Evolutionary conservation across 768 basidiomycete species (phyloP).

Genomic region (Amanita jacksonii): DNA sequence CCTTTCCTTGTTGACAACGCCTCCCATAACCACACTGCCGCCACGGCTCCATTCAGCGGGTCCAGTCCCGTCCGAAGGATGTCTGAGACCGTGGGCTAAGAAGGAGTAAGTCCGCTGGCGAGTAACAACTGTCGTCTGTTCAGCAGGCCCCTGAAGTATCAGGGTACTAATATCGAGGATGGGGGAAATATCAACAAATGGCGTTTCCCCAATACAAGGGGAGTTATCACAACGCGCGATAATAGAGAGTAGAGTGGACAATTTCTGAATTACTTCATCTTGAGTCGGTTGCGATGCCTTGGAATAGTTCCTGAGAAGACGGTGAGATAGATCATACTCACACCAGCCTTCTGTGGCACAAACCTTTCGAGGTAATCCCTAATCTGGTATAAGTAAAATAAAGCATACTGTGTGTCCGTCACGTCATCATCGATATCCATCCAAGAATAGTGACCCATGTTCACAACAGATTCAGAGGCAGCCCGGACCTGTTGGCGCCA

Average conservation of each 20-base stretch:
- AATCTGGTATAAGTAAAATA: constrained; percentile 38
- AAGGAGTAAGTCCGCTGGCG: constrained; percentile 33
- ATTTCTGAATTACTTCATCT: constrained; percentile 19
- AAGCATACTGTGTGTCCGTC: constrained; percentile 30
- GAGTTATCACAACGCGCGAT: constrained; percentile 25
- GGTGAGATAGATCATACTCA: background rate
- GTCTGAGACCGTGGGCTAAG: constrained; percentile 31
- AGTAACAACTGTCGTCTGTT: constrained; percentile 37
- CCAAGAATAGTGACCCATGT: constrained; percentile 40
- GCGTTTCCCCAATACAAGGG: constrained; percentile 19
- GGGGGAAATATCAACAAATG: constrained; percentile 20
- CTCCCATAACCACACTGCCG: constrained; percentile 32
- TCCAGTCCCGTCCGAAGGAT: constrained; percentile 26
- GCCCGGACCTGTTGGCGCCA: constrained; percentile 27
- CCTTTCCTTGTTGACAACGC: constrained; percentile 45
- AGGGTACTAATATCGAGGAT: constrained; percentile 26
- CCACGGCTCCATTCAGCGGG: constrained; percentile 22
- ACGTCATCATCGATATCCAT: constrained; percentile 43
- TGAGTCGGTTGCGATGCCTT: constrained; percentile 22
- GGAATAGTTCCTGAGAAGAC: constrained; percentile 22
- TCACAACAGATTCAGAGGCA: constrained; percentile 29
- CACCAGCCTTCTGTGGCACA: constrained; percentile 2
- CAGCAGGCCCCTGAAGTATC: constrained; percentile 37
- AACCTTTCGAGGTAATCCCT: constrained; percentile 33
- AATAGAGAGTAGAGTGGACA: constrained; percentile 27